Conservation (phyloP, 768 basidiomycete species). For the Leucocoprinus leucothites region DNA sequence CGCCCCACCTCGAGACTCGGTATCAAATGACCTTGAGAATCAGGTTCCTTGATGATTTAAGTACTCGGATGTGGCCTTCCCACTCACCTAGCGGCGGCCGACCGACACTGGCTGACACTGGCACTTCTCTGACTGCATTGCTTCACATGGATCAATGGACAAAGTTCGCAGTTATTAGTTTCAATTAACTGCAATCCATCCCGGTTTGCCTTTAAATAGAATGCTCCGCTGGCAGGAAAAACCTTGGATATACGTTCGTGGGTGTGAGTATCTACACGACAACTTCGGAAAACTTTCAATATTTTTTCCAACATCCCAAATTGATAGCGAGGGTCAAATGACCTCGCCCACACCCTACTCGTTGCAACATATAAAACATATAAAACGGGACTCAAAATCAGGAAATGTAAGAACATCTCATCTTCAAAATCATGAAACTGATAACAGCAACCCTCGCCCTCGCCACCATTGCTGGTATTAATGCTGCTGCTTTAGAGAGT, state of each 20-base stretch:
- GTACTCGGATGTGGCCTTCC: too few relatives aligned
- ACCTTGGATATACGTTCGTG: slow-evolving; percentile 7
- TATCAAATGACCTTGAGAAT: too few relatives aligned
- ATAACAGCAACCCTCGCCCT: slow-evolving; percentile 19
- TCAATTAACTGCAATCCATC: neutral
- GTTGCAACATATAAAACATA: neutral
- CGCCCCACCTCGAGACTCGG: too few relatives aligned
- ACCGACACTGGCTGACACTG: too few relatives aligned
- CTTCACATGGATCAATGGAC: too few relatives aligned
- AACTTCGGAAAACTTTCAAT: neutral
- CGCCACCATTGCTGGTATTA: slow-evolving; percentile 17
- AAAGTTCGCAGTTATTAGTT: slow-evolving; percentile 1
- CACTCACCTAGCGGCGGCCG: too few relatives aligned
- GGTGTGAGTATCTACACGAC: neutral
- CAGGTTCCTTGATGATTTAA: too few relatives aligned
- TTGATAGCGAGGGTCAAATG: neutral
- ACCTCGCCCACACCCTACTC: too few relatives aligned
- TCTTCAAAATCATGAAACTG: slow-evolving; percentile 19
- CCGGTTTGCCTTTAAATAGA: neutral
- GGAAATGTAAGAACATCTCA: neutral
- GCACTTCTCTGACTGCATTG: too few relatives aligned
- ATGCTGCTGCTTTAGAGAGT: slow-evolving; percentile 24
- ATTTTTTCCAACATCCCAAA: neutral
- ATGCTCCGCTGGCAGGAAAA: neutral
- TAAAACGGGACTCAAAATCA: too few relatives aligned